phyloP scores from a whole-genome alignment of 1,284 basidiomycete genomes.

The Austropuccinia psidii region DNA sequence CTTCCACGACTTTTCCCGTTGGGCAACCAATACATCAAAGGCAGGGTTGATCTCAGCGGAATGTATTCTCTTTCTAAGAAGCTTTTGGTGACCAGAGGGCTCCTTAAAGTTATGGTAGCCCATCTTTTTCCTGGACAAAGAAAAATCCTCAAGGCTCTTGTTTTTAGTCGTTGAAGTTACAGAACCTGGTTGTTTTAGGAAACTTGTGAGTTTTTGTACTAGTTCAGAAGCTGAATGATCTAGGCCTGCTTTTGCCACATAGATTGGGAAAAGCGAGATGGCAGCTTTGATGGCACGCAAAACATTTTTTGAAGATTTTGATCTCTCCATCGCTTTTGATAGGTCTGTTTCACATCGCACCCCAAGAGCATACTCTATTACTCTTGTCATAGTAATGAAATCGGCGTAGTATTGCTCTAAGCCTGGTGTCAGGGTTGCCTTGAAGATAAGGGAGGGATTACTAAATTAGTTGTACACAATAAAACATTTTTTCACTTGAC shows the following conservation, averaged over 20 bases:
- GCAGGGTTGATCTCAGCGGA: neutral
- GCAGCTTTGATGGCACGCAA: slow-evolving; percentile 7
- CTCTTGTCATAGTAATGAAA: slow-evolving; percentile 61
- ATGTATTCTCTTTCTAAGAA: neutral
- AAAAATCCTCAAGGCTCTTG: too few species aligned
- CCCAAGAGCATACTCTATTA: slow-evolving; percentile 59
- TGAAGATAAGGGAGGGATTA: too few species aligned
- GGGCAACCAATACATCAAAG: too few species aligned
- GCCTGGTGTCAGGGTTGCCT: slow-evolving; percentile 30
- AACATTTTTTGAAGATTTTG: neutral
- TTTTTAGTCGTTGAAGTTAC: neutral
- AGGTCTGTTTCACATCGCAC: slow-evolving; percentile 47
- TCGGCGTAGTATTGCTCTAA: slow-evolving; percentile 57
- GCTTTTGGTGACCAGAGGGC: neutral
- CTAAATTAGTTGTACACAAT: too few species aligned
- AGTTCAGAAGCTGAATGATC: neutral
- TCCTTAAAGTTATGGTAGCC: too few species aligned
- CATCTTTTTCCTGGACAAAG: too few species aligned
- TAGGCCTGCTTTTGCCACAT: slow-evolving; percentile 28
- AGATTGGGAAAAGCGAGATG: slow-evolving; percentile 13
- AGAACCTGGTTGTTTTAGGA: too few species aligned
- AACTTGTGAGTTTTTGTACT: too few species aligned
- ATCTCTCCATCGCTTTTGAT: neutral
- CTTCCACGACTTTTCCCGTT: too few species aligned
- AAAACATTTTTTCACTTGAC: too few species aligned